Evolutionary conservation across 257 asterid genomes (phyloP), one percentile per base, ranked within the genome.

Genomic region (Solanum habrochaites): DNA sequence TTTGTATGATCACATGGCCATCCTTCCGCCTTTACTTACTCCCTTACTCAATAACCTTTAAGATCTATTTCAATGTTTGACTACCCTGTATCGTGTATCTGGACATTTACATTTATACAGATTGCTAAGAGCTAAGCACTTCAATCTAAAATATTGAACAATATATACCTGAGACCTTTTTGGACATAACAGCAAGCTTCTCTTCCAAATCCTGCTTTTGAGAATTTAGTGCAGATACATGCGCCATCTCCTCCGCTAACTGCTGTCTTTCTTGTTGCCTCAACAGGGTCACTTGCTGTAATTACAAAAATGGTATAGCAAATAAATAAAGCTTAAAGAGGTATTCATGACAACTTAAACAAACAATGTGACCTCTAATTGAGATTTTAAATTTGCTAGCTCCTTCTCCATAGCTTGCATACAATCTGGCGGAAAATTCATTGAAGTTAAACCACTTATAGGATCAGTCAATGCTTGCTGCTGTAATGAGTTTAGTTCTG

Each of bases 151-250:
- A 43, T 45, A 18, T 25, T 47, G 45, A 64, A 25, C 15, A 7
- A 62, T 21, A 14, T 16, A 80, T 91, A 96, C 99, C 98, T 93
- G 94, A 91, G 87, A 88, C 89, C 87, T 83, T 91, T 86, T 90
- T 88, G 82, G 97, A 90, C 87, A 91, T 60, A 80, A 94, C 85
- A 39, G 94, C 93, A 89, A 97, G 93, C 93, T 96, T 94, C 88
- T 95, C 96, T 91, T 96, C 98, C 91, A 97, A 88, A 89, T 92
- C 98, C 91, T 91, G 97, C 90, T 94, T 96, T 90, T 95, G 93
- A 86, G 91, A 88, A 83, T 89, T 82, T 87, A 97, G 96, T 87
- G 91, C 88, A 89, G 99, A 90, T 88, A 90, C 83, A 31, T 86
- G 97, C 45, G 93, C 92, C 88, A 91, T 93, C 93, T 94, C 99